A percentile compares a stretch with the other conserved stretches of the same genome.
Conservation (phyloP, 2,329 filamentous ascomycete species). For the Septoria petroselini region DNA sequence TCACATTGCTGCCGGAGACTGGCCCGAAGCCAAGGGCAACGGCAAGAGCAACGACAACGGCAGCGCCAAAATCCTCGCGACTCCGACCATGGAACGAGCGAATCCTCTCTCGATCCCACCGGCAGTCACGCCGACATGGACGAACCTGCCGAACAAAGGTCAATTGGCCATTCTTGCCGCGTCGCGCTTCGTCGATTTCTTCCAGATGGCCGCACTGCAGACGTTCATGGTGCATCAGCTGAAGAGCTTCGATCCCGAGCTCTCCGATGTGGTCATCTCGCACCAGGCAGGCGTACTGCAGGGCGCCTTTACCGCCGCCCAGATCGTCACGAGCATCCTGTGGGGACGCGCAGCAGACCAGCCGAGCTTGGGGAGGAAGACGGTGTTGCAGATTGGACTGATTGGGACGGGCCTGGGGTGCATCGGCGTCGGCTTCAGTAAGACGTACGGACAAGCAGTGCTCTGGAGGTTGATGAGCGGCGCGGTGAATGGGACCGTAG, state of each 20-base stretch:
- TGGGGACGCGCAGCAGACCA: slow-evolving; percentile 44
- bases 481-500: slow-evolving; percentile 44
- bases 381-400: slow-evolving; percentile 42
- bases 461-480: slow-evolving; percentile 42
- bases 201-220: slow-evolving; percentile 45
- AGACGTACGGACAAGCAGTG: slow-evolving; percentile 42
- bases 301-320: slow-evolving; percentile 44
- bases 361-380: slow-evolving; percentile 46
- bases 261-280: slow-evolving; percentile 49
- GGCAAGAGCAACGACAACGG: neutral
- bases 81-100: slow-evolving; percentile 1
- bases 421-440: slow-evolving; percentile 42
- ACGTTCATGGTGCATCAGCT: slow-evolving; percentile 47
- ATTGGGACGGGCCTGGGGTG: slow-evolving; percentile 41
- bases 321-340: slow-evolving; percentile 44
- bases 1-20: neutral
- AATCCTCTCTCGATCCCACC: neutral
- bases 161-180: slow-evolving; percentile 42
- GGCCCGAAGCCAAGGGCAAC: neutral
- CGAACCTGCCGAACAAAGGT: slow-evolving; percentile 42
- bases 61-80: neutral
- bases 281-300: slow-evolving; percentile 44
- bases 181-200: slow-evolving; percentile 46
- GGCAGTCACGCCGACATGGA: slow-evolving; percentile 37
- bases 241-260: slow-evolving; percentile 41